Evolutionary conservation across 2,329 filamentous ascomycete species (phyloP), one percentile per base, ranked within the genome.

Genomic region (Microdochium trichocladiopsis): DNA sequence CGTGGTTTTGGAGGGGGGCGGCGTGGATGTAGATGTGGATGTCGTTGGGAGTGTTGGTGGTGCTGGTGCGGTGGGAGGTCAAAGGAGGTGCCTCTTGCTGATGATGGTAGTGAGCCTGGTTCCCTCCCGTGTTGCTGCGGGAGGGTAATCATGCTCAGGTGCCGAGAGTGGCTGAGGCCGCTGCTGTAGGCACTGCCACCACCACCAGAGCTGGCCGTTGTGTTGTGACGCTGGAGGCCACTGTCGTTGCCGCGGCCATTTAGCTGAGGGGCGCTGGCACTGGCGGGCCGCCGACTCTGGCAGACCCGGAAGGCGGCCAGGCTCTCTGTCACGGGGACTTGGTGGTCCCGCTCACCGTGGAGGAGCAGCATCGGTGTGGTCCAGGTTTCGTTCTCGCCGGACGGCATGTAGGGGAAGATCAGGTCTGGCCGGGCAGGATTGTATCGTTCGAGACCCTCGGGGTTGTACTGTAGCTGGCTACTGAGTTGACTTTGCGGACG

Each of bases 321-420:
- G 67, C 56, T 71, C 57, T 72, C 69, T 0, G 69, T 68, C 4
- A 71, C 55, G 4, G 68, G 64, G 50, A 61, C 66, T 6, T 86
- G 76, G 59, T 86, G 89, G 63, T 91, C 87, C 45, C 82, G 73
- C 56, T 86, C 83, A 57, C 78, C 84, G 69, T 90, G 87, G 37
- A 91, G 84, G 53, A 91, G 77, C 37, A 91, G 73, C 59, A 88
- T 86, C 5, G 87, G 87, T 2, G 86, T 69, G 14, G 69, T 70
- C 57, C 41, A 45, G 21, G 41, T 45, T 12, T 18, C 10, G 36
- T 41, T 18, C n/a, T 18, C 16, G 22, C 41, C 41, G 41, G 22
- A 8, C 6, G 41, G n/a, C 41, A 12, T n/a, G n/a, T n/a, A 18
- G 21, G 41, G 41, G 41, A 45, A 61, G 47, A 81, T 70, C 14